Evolutionary conservation across 1,284 basidiomycete species (phyloP).

Genomic region (Ustilago curta): DNA sequence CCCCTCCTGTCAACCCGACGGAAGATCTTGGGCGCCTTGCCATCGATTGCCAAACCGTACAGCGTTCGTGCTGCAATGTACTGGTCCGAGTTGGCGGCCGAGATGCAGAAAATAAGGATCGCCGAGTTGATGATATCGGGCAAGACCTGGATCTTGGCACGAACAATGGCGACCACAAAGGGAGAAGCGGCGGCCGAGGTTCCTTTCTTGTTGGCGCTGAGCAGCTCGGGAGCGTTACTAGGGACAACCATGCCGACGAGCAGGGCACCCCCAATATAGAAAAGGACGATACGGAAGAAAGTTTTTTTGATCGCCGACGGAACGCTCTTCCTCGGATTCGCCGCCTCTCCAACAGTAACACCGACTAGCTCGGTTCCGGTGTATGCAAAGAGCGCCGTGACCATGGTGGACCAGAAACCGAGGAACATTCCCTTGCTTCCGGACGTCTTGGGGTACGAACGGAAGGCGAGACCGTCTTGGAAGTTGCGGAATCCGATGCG

Average conservation of each 20-base stretch:
- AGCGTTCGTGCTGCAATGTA: conserved; percentile 73
- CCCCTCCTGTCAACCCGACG: conserved; percentile 72
- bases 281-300: conserved; percentile 76
- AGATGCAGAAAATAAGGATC: conserved; percentile 68
- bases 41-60: conserved; percentile 73
- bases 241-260: conserved; percentile 63
- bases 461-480: conserved; percentile 68
- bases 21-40: conserved; percentile 73
- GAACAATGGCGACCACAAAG: conserved; percentile 77
- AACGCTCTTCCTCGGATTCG: conserved; percentile 76
- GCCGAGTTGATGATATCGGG: conserved; percentile 75
- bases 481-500: conserved; percentile 75
- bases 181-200: conserved; percentile 75
- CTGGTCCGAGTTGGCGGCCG: conserved; percentile 72
- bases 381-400: conserved; percentile 75
- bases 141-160: conserved; percentile 78
- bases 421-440: conserved; percentile 65
- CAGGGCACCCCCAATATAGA: conserved; percentile 76
- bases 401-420: conserved; percentile 55
- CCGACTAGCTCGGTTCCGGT: conserved; percentile 75
- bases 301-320: conserved; percentile 74
- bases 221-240: conserved; percentile 43
- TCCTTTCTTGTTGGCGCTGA: conserved; percentile 33
- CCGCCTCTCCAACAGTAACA: conserved; percentile 71
- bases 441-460: conserved; percentile 20